Base-by-base conservation (phyloP, 805 yeast species). In the Yamadazyma nakazawae region DNA sequence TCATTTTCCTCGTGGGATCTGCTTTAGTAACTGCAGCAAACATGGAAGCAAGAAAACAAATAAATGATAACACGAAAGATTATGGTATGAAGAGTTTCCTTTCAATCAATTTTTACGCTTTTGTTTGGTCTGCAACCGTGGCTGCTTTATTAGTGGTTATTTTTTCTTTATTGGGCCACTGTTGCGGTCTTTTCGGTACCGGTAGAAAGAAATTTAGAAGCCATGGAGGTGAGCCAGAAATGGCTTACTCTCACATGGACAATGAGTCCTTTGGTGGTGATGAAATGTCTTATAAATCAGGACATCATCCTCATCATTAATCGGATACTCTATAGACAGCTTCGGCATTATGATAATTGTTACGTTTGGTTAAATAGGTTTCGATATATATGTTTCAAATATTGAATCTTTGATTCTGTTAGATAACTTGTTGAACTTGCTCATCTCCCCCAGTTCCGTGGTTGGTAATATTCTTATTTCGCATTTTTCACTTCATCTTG, bases 1-100 rank as follows among this genome's bases (percentile, higher is more conserved):
- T 85, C 6, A 36, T 78, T 17, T 67, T 79, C 0, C 26, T 75
- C 8, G 50, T 78, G 12, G 72, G 79, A 11, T 75, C 81, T 25
- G 88, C 75, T 13, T 66, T 84, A 18, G 71, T 85, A 25, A 85
- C 92, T 0, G 94, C 83, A 14, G 68, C 78, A n/a, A 84, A 69
- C 66, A 47, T 67, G 5, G 71, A 72, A 46, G 71, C 83, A 50
- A 64, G 75, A 48, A 64, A 68, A 11, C 68, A 76, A 45, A 72
- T 88, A 67, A 80, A 84, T 55, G 65, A 79, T 30, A 66, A 68
- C 30, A 63, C 65, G 11, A 60, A 57, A 2, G 60, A 61, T 2
- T 81, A 70, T 54, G 95, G 95, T 13, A 73, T 84, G 40, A 60
- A 63, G 34, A 78, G 88, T 2, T 59, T 61, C 32, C 57, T 87